These are phyloP conservation scores for Alternaria infectoria DNA, from an alignment of 2,329 filamentous ascomycete species.

Conservation along the genomic window DNA sequence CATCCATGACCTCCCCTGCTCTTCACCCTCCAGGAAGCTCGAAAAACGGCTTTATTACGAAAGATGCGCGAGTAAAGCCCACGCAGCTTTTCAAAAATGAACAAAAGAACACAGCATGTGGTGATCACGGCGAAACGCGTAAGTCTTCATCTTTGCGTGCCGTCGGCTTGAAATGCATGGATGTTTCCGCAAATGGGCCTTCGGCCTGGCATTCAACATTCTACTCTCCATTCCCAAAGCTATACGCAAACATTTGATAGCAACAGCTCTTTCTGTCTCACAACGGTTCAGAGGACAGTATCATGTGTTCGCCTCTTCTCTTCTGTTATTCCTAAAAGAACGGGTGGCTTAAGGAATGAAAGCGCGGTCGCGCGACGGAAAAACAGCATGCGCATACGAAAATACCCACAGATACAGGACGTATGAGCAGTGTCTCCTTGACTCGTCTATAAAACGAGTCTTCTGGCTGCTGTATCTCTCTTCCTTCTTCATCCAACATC, in stretches of 20 bases:
- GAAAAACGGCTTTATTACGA: too few relatives aligned
- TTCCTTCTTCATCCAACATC: neutral
- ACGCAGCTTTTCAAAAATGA: accelerated
- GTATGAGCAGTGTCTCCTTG: neutral
- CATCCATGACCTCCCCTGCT: too few relatives aligned
- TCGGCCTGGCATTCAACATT: neutral
- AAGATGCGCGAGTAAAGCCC: too few relatives aligned
- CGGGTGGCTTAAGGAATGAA: neutral
- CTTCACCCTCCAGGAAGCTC: too few relatives aligned
- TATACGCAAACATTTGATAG: accelerated
- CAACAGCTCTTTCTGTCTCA: neutral
- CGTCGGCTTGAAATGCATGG: too few relatives aligned
- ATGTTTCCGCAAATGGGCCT: too few relatives aligned
- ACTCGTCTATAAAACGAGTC: neutral
- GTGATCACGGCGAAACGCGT: neutral
- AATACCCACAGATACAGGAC: neutral
- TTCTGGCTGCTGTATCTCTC: accelerated
- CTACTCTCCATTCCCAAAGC: neutral
- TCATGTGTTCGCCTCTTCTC: too few relatives aligned
- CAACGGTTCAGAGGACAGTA: too few relatives aligned
- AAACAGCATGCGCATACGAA: neutral
- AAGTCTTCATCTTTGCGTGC: neutral
- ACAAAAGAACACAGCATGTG: accelerated
- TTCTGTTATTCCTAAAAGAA: too few relatives aligned
- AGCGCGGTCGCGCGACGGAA: neutral